Conservation (phyloP, 331 rosid species). For the Malus hybrid region DNA sequence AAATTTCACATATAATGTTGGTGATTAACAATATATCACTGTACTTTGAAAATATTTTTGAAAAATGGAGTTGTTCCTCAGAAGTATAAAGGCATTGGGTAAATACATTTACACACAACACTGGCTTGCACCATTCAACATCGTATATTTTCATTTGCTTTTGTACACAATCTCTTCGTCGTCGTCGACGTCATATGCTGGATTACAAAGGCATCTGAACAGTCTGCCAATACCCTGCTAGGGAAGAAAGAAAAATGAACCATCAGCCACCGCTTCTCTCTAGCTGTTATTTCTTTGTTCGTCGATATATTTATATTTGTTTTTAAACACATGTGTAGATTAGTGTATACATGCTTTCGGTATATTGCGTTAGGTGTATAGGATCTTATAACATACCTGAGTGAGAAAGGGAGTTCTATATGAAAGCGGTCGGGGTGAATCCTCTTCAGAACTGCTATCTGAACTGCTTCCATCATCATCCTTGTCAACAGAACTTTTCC, state of each 20-base stretch:
- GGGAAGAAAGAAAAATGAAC: neutral
- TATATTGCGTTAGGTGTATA: neutral
- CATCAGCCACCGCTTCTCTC: neutral
- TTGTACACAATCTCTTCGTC: conserved; percentile 87
- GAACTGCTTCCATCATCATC: conserved; percentile 66
- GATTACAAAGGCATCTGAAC: conserved; percentile 96
- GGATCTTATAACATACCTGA: conserved; percentile 41
- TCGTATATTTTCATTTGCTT: conserved; percentile 33
- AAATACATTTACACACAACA: neutral
- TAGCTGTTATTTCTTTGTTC: neutral
- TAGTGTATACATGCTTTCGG: neutral
- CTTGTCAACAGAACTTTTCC: conserved; percentile 41
- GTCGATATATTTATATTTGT: neutral
- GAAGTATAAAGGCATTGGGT: neutral
- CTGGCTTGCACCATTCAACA: neutral
- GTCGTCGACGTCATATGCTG: conserved; percentile 82
- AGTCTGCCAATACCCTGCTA: conserved; percentile 84
- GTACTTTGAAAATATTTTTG: neutral
- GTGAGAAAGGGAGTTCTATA: conserved; percentile 74
- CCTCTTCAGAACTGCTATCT: conserved; percentile 68
- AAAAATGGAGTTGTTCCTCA: neutral
- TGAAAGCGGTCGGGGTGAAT: conserved; percentile 52
- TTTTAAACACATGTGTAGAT: neutral
- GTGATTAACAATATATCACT: neutral
- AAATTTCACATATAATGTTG: neutral